Conservation (phyloP, 768 basidiomycete genomes). For the Suillus weaverae region DNA sequence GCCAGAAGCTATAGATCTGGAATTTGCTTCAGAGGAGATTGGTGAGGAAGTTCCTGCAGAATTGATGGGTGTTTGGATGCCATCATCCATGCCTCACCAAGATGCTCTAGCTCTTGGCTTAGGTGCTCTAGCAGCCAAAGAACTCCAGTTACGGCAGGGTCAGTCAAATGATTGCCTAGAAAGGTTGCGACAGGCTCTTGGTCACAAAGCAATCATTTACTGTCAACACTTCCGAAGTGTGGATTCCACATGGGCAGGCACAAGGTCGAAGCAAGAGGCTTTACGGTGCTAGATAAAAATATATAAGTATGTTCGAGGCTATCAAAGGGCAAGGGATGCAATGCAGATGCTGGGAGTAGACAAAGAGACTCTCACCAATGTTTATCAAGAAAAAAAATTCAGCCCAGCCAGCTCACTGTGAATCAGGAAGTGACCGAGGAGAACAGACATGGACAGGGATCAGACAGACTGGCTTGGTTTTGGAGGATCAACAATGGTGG, state of each 20-base stretch:
- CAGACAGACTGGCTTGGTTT: constrained; percentile 9
- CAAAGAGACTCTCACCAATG: too few species aligned
- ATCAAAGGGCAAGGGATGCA: background rate
- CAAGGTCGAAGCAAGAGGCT: constrained; percentile 5
- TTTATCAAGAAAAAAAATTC: too few species aligned
- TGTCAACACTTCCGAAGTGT: background rate
- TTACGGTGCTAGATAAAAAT: background rate
- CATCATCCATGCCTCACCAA: background rate
- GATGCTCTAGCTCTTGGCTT: background rate
- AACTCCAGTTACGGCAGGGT: constrained; percentile 6
- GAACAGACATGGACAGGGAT: constrained; percentile 12
- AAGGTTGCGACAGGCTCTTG: background rate
- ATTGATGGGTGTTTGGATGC: constrained; percentile 9
- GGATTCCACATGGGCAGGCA: constrained; percentile 4
- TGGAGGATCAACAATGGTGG: background rate
- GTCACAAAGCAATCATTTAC: constrained; percentile 9
- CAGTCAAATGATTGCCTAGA: constrained; percentile 10
- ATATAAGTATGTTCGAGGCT: background rate
- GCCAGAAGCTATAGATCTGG: background rate
- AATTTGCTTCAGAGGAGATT: background rate
- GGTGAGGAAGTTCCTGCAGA: constrained; percentile 2
- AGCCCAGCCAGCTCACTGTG: constrained; percentile 1
- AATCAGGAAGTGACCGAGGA: constrained; percentile 10
- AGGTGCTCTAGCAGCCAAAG: constrained; percentile 1
- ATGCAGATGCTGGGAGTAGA: too few species aligned